A percentile compares a stretch with the other conserved stretches of the same genome.
phyloP scores from a whole-genome alignment of 257 asterid species.

The Solanum habrochaites region DNA sequence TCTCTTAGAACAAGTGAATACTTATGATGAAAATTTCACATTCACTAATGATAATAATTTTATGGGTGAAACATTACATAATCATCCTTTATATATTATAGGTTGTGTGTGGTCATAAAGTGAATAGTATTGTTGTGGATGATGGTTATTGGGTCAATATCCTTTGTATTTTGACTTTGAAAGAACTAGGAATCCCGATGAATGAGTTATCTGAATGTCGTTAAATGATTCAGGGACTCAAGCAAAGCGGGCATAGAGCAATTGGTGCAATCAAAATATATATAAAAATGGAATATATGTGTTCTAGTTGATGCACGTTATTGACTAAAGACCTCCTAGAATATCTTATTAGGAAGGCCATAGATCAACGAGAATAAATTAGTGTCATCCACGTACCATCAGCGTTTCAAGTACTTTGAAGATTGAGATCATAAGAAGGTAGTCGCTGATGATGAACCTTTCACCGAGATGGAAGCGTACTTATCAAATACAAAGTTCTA shows the following conservation, averaged over 20 bases:
- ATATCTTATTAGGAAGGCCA: background rate
- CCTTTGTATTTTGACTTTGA: fast-evolving
- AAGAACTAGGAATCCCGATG: too few relatives aligned
- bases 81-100: background rate
- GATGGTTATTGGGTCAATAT: background rate
- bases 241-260: background rate
- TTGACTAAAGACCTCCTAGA: too few relatives aligned
- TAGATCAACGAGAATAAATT: background rate
- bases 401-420: background rate
- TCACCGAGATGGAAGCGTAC: background rate
- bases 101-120: background rate
- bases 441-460: background rate
- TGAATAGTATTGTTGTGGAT: background rate
- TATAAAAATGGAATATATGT: background rate
- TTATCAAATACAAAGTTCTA: background rate
- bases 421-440: background rate
- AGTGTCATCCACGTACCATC: background rate
- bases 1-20: too few relatives aligned
- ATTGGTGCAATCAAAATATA: background rate
- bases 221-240: fast-evolving
- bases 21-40: background rate
- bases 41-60: background rate
- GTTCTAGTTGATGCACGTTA: background rate
- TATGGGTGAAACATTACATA: background rate
- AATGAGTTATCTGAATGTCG: background rate